Base-by-base conservation (phyloP, 2,329 filamentous ascomycete genomes). In the Colletotrichum tabaci region DNA sequence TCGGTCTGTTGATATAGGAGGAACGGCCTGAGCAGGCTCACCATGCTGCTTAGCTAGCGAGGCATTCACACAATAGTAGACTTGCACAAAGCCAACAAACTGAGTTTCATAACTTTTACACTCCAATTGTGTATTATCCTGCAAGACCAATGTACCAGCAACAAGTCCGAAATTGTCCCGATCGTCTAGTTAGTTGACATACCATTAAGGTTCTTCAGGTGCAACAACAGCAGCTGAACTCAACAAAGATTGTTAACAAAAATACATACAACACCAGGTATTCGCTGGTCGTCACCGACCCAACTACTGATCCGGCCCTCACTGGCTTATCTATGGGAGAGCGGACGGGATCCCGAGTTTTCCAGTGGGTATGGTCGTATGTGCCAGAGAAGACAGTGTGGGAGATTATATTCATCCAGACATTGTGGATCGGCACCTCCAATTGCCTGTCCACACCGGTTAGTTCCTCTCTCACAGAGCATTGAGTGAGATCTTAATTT, bases 321-420 rank as follows among this genome's bases (percentile, higher is more conserved):
- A 56, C 6, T 67, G 16, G 47, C 47, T 52, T 53, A 40, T 55
- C 47, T 46, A 67, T 56, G 42, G 50, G 60, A 67, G 42, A 64
- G 66, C 60, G 60, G 50, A 64, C 58, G 49, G 42, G 30, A 67
- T 67, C 66, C 47, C 42, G 49, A 56, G 50, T 67, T 67, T 21
- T 46, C 42, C 49, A 67, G 42, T 55, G 57, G 57, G 64, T 66
- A 47, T 53, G 38, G 38, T 13, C 64, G 47, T 46, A 62, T 62
- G 57, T 67, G 7, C 2, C 1, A 0, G 1, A 0, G 1, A 0
- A 2, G 0, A 1, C 1, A 1, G 1, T 9, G 2, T 8, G 1
- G 4, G 3, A 13, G 4, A 4, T 1, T n/a, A 57, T 26, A n/a
- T 13, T 12, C 10, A 23, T 4, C 18, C 4, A n/a, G 9, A 18